Evolutionary conservation across 2,329 filamentous ascomycete genomes (phyloP).

Genomic region (Plenodomus biglobosus): DNA sequence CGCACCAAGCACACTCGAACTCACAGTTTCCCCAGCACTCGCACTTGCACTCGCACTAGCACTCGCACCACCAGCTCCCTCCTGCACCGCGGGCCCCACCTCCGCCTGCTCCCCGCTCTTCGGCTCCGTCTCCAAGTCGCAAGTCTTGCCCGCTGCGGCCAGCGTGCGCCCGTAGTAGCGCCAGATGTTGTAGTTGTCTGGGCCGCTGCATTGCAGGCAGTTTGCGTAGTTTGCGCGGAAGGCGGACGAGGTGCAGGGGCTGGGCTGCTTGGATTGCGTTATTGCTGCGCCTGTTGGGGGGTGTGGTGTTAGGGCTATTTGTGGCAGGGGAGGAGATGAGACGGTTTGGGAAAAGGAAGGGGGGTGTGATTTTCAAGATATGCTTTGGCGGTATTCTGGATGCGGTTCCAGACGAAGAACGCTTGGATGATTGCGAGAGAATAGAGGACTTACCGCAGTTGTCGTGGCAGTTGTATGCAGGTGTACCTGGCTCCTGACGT

Average conservation of each 20-base stretch:
- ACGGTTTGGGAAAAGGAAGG: too few species aligned
- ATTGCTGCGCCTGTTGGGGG: conserved; percentile 23
- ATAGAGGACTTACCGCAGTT: conserved; percentile 50
- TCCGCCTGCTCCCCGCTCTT: conserved; percentile 22
- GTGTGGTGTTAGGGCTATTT: too few species aligned
- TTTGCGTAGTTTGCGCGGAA: conserved; percentile 49
- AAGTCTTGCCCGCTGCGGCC: conserved; percentile 31
- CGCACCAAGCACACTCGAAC: background rate
- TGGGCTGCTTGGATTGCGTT: conserved; percentile 43
- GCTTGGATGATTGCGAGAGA: too few species aligned
- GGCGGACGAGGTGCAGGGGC: conserved; percentile 43
- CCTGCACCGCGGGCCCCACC: conserved; percentile 14
- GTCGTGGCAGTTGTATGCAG: conserved; percentile 53
- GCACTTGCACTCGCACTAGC: too few species aligned
- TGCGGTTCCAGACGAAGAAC: too few species aligned
- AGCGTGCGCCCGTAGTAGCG: conserved; percentile 47
- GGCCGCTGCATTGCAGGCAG: conserved; percentile 50
- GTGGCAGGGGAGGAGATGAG: conserved; percentile 21
- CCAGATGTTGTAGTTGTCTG: conserved; percentile 51
- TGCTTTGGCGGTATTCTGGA: too few species aligned
- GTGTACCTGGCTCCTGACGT: conserved; percentile 51
- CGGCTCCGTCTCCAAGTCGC: conserved; percentile 22
- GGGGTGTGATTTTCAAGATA: too few species aligned
- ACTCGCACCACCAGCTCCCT: too few species aligned
- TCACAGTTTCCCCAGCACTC: background rate